A percentile compares a stretch with the other conserved stretches of the same genome.
Evolutionary conservation across 257 asterid genomes (phyloP).

Genomic region (Jacaranda mimosifolia): DNA sequence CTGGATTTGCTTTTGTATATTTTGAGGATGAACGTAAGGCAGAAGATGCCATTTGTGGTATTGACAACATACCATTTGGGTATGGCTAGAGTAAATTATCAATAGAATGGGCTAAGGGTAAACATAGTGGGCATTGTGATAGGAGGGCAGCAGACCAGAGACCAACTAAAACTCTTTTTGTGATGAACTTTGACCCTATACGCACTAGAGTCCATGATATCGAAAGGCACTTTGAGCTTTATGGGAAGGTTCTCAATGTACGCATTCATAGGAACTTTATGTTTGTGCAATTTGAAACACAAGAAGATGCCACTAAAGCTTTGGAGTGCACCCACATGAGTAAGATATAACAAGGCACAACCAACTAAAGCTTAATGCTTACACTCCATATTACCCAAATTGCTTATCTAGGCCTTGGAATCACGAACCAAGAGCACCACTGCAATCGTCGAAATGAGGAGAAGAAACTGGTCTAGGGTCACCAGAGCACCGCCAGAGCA

Average conservation of each 20-base stretch:
- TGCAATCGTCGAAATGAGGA: too few species aligned
- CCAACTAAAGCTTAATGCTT: too few species aligned
- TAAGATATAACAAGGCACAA: too few species aligned
- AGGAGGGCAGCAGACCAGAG: constrained; percentile 68
- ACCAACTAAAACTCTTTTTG: constrained; percentile 86
- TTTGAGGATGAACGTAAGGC: constrained; percentile 92
- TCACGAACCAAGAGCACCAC: too few species aligned
- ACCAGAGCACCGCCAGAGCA: too few species aligned
- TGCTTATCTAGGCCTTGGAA: too few species aligned
- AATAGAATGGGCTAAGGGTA: constrained; percentile 99
- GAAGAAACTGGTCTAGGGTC: too few species aligned
- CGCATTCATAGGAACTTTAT: constrained; percentile 89
- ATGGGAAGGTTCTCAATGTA: constrained; percentile 81
- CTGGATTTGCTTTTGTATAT: constrained; percentile 93
- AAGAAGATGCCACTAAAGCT: constrained; percentile 92
- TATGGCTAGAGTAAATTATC: constrained; percentile 72
- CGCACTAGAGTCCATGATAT: constrained; percentile 73
- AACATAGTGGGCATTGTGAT: constrained; percentile 81
- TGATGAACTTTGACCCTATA: constrained; percentile 89
- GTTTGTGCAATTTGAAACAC: constrained; percentile 90
- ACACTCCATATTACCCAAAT: too few species aligned
- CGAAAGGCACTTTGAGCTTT: constrained; percentile 88
- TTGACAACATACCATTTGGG: constrained; percentile 77
- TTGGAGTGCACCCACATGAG: constrained; percentile 95
- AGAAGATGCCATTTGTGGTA: constrained; percentile 78